phyloP scores from a whole-genome alignment of 768 basidiomycete species.

The Butyriboletus loyo region DNA sequence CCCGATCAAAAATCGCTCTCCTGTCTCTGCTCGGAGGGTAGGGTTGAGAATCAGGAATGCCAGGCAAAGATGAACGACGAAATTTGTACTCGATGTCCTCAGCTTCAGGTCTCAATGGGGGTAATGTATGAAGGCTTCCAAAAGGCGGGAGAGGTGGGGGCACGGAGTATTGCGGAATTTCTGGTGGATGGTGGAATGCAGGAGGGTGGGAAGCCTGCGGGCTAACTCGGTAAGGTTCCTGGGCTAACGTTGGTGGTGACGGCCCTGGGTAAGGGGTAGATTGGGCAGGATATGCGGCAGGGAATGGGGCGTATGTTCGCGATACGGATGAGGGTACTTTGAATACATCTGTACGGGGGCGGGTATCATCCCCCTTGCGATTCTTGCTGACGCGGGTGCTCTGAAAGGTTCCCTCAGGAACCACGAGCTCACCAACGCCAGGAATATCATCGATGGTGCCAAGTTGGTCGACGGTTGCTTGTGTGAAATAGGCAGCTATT shows the following conservation, averaged over 20 bases:
- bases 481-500: slow-evolving; percentile 81
- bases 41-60: slow-evolving; percentile 8
- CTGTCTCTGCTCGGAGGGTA: slow-evolving; percentile 8
- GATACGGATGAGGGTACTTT: slow-evolving; percentile 31
- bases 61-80: slow-evolving; percentile 31
- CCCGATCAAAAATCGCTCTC: slow-evolving; percentile 13
- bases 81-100: slow-evolving; percentile 32
- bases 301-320: slow-evolving; percentile 44
- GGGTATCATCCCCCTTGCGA: slow-evolving; percentile 41
- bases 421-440: slow-evolving; percentile 53
- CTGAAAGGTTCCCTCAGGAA: slow-evolving; percentile 66
- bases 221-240: slow-evolving; percentile 23
- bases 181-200: slow-evolving; percentile 19
- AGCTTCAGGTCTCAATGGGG: slow-evolving; percentile 24
- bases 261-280: slow-evolving; percentile 23
- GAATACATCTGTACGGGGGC: slow-evolving; percentile 31
- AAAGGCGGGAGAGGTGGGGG: slow-evolving; percentile 25
- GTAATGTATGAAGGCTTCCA: slow-evolving; percentile 22
- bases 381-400: slow-evolving; percentile 60
- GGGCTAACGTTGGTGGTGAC: slow-evolving; percentile 20
- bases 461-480: slow-evolving; percentile 67
- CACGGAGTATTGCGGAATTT: slow-evolving; percentile 28
- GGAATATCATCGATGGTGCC: slow-evolving; percentile 68
- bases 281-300: slow-evolving; percentile 31
- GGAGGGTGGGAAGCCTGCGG: slow-evolving; percentile 24